A percentile compares a stretch with the other conserved stretches of the same genome.
These are phyloP conservation scores for Microdochium trichocladiopsis DNA, from an alignment of 2,329 filamentous ascomycete genomes.

Conservation along the genomic window DNA sequence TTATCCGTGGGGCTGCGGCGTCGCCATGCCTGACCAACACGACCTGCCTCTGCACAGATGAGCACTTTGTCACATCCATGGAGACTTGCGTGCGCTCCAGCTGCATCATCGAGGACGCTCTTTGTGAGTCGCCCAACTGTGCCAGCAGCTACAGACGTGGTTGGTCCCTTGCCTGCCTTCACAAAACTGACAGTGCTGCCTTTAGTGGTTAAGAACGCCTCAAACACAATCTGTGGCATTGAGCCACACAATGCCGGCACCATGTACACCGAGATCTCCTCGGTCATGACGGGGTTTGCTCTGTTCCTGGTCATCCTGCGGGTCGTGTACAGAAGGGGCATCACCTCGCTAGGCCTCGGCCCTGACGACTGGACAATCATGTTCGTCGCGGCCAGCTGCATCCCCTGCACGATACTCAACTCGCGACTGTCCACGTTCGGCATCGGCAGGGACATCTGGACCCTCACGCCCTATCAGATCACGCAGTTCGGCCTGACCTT, in stretches of 20 bases:
- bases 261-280: constrained; percentile 23
- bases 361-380: constrained; percentile 29
- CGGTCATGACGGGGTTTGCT: constrained; percentile 25
- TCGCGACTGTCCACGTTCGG: constrained; percentile 9
- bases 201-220: constrained; percentile 10
- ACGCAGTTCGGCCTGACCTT: constrained; percentile 19
- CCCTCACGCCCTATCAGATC: constrained; percentile 12
- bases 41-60: constrained; percentile 23
- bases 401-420: constrained; percentile 21
- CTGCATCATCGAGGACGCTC: constrained; percentile 21
- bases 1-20: background rate
- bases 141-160: too few relatives aligned
- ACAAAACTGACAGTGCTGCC: background rate
- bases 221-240: constrained; percentile 17
- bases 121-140: constrained; percentile 18
- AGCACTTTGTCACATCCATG: constrained; percentile 13
- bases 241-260: constrained; percentile 21
- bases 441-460: constrained; percentile 26
- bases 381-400: constrained; percentile 14
- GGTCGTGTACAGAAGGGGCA: constrained; percentile 25
- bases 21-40: constrained; percentile 9
- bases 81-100: constrained; percentile 16
- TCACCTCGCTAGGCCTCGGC: constrained; percentile 20
- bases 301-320: constrained; percentile 33
- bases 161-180: too few relatives aligned